Base-by-base conservation (phyloP, 805 yeast species). In the Barnettozyma wickerhamii region DNA sequence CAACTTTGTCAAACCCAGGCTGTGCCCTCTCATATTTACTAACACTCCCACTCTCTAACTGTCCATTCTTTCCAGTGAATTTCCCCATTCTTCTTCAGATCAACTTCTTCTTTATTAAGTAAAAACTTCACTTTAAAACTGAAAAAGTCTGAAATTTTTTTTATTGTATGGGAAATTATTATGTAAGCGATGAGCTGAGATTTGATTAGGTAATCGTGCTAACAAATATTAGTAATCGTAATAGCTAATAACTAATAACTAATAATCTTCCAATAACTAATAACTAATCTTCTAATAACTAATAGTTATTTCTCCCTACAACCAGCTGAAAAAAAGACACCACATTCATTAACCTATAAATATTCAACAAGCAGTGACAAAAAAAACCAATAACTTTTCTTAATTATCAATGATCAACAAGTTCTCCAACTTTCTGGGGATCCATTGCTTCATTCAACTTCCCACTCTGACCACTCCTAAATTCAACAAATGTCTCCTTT, bases 11-110 rank as follows among this genome's bases (percentile, higher is more conserved):
- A 12, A 24, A 40, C n/a, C 28, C 38, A 2, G 34, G 37, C 1
- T 21, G 10, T 2, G 38, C 46, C 38, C 72, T 60, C 43, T 64
- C 68, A 42, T 52, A 68, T 34, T 58, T 63, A 10, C 41, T 36
- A 27, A 52, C 56, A 30, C 59, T 58, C 7, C 52, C 59, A 49
- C 65, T 60, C 12, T 48, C 55, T 15, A 52, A 41, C 6, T 47
- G 21, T 10, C 61, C 57, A 19, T 55, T 55, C 35, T 49, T 39
- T 0, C 58, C 58, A 10, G 58, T 50, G 30, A 51, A 29, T 38
- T 51, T 52, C 20, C 51, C 57, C 58, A 55, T 55, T 13, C 14
- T 30, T 33, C 5, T 19, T 2, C 9, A 20, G 19, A 19, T 14
- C n/a, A 24, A 24, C 31, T 6, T 13, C 10, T 12, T 30, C 15